Evolutionary conservation across 495 filamentous ascomycete species (phyloP), one percentile per base, ranked within the genome.

Genomic region (Penicillium taxi): DNA sequence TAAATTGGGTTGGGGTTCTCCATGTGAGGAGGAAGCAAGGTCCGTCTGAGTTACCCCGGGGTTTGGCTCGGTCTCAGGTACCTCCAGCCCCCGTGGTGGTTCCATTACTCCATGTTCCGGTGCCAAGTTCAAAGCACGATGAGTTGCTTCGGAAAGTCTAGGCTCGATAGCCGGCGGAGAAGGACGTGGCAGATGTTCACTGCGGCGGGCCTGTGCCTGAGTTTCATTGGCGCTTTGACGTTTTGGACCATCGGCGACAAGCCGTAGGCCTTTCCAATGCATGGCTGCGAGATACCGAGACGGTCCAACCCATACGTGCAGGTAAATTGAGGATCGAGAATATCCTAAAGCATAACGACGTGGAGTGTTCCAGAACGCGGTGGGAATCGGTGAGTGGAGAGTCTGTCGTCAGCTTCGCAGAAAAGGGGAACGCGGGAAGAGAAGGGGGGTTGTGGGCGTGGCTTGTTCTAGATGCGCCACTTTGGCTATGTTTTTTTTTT

Each of bases 181-280:
- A 5, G 63, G 55, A 49, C 66, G 64, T 33, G 61, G 53, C n/a
- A 64, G 37, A 39, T 70, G 64, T 43, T 68, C 64, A 40, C 63
- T 67, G 47, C 58, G 61, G 37, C 64, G 63, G 33, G 47, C 43
- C 37, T 59, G 53, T 14, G 51, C 15, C 21, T 53, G 55, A 6
- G 57, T 42, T 28, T 66, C 59, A 19, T 59, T 43, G 21, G 55
- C 42, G 37, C 54, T 64, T 28, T 61, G 63, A 48, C 61, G 54
- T 42, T 64, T 68, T 38, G 58, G 49, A 42, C 51, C 52, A 47
- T 66, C 59, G 34, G 58, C 52, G 42, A 57, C 58, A 20, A 70
- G 48, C 34, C 66, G 61, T 23, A 66, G 48, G 26, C 58, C 62
- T 61, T 67, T 68, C 61, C 66, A 67, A 61, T 65, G 61, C 66